These are phyloP conservation scores for Colletotrichum filicis DNA, from an alignment of 2,329 filamentous ascomycete species.

Conservation along the genomic window DNA sequence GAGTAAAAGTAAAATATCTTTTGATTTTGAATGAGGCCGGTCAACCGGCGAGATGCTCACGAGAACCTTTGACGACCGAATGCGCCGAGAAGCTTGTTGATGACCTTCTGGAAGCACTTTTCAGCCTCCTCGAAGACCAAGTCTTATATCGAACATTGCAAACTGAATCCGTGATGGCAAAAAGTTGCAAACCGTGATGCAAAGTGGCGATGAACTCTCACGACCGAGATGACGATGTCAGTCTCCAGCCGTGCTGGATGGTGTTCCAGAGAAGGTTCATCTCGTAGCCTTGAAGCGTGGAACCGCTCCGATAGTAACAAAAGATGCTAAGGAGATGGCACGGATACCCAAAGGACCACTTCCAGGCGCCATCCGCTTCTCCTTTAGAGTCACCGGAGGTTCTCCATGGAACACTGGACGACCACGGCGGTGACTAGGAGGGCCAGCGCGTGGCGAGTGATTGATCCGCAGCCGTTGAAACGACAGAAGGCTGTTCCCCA, in stretches of 20 bases:
- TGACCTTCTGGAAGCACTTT: background rate
- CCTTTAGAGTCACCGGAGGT: background rate
- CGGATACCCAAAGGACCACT: conserved; percentile 1
- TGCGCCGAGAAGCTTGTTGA: background rate
- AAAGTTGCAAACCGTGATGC: background rate
- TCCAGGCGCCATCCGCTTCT: background rate
- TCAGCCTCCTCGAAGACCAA: background rate
- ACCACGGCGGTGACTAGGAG: background rate
- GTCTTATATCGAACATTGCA: conserved; percentile 1
- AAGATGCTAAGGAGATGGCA: background rate
- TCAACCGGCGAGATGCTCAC: background rate
- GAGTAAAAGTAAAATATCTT: background rate
- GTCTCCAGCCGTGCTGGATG: background rate
- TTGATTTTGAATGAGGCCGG: background rate
- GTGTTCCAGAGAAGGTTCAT: background rate
- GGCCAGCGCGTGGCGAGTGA: background rate
- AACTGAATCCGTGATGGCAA: background rate
- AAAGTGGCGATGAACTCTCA: background rate
- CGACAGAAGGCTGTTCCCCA: background rate
- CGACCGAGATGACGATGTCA: background rate
- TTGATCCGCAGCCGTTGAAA: background rate
- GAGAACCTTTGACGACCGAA: background rate
- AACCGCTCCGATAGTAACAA: background rate
- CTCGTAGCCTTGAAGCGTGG: background rate
- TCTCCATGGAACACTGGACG: background rate